Base-by-base conservation (phyloP, 176 grass and related monocot species). In the Areca catechu region DNA sequence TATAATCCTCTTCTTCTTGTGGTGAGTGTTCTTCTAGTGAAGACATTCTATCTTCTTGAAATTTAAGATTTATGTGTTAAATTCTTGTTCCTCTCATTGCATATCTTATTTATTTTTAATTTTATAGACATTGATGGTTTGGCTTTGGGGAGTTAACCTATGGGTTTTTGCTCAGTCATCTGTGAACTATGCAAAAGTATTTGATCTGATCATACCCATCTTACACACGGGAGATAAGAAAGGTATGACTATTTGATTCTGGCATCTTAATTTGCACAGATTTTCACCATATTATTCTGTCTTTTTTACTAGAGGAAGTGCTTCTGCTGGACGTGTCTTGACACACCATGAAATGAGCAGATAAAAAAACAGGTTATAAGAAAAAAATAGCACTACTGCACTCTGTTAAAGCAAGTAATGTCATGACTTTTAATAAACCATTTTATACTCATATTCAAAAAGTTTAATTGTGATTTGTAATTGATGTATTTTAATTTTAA, bases 131-230 rank as follows among this genome's bases (percentile, higher is more conserved):
- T 71, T 98, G 70, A 89, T 89, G 88, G 86, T 98, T 80, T 98
- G 94, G 94, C 72, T 98, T 10, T 98, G 94, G 94, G 94, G 94
- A 67, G 54, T 98, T 65, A 98, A 93, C 76, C 65, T 98, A 61
- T 98, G 94, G 84, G 87, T 93, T 29, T 98, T 98, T 61, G 65
- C 84, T 0, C 87, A 89, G 63, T 98, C 94, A 65, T 80, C 87
- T 54, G 73, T 92, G 18, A 98, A 75, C 56, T 98, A 92, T 71
- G 67, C 84, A 59, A 86, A 62, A 73, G 76, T 98, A 58, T 98
- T 98, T 80, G 87, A 98, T 88, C 87, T 76, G 53, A 77, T 23
- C 87, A 92, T 49, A 76, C 86, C 21, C 94, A 98, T 79, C 73
- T 93, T 28, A 92, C 87, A 24, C 74, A 98, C 75, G 58, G 68